Conservation (phyloP, 495 filamentous ascomycete species). For the Aspergillus nanangensis region DNA sequence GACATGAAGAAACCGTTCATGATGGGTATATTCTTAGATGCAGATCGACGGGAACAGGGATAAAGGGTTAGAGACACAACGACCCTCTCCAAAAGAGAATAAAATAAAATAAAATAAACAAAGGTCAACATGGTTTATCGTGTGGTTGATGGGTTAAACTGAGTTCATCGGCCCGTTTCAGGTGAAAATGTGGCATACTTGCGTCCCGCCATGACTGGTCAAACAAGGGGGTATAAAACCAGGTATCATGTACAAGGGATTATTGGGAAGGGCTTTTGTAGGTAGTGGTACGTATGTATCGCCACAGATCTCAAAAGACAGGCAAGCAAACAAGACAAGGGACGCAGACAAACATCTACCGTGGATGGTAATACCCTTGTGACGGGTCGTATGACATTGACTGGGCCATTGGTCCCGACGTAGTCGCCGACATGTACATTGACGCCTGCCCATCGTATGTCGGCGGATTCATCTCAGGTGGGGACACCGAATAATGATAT, state of each 20-base stretch:
- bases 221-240: not conserved
- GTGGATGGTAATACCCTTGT: conserved; percentile 12
- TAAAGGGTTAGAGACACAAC: no score
- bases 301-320: not conserved
- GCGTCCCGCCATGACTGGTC: not conserved
- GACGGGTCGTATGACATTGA: conserved; percentile 9
- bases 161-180: not conserved
- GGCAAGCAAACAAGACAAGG: not conserved
- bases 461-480: conserved; percentile 14
- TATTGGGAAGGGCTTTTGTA: not conserved
- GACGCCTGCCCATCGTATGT: conserved; percentile 8
- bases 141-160: not conserved
- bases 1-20: no score
- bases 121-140: not conserved
- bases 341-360: not conserved
- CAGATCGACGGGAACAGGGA: no score
- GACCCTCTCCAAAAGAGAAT: no score
- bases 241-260: not conserved
- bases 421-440: conserved; percentile 15
- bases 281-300: not conserved
- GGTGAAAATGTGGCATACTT: not conserved
- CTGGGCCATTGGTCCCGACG: conserved; percentile 9
- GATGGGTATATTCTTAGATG: no score
- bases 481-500: conserved; percentile 17
- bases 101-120: not conserved